phyloP scores from a whole-genome alignment of 2,329 filamentous ascomycete species.

The Phymatotrichopsis omnivora region DNA sequence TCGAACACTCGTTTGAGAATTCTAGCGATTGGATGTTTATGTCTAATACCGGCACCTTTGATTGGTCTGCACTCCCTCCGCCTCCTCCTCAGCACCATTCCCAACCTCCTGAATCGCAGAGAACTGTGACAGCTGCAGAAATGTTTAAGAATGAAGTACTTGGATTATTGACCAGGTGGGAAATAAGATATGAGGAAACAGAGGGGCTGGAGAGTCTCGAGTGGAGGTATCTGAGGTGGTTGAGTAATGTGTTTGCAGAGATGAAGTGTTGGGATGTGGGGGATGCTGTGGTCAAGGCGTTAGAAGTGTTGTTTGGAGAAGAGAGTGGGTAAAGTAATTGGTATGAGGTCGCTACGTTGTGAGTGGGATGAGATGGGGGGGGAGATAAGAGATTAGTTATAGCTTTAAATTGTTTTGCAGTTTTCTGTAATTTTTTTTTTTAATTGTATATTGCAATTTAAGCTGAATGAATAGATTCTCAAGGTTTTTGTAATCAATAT shows the following conservation, averaged over 20 bases:
- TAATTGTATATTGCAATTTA: no score
- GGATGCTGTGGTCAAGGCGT: slow-evolving; percentile 22
- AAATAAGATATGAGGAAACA: slow-evolving; percentile 25
- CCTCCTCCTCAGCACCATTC: neutral
- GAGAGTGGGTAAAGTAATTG: no score
- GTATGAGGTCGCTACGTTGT: no score
- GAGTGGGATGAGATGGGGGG: no score
- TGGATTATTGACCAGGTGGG: slow-evolving; percentile 26
- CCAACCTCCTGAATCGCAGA: slow-evolving; percentile 12
- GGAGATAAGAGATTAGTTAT: no score
- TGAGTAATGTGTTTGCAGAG: slow-evolving; percentile 30
- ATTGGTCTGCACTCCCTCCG: slow-evolving; percentile 1
- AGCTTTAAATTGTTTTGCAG: no score
- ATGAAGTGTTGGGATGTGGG: slow-evolving; percentile 31
- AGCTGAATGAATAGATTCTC: no score
- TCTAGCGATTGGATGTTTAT: slow-evolving; percentile 17
- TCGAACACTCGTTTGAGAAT: slow-evolving; percentile 11
- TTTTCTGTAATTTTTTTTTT: no score
- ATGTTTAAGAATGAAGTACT: slow-evolving; percentile 28
- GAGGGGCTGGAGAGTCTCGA: slow-evolving; percentile 29
- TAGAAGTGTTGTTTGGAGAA: slow-evolving; percentile 20
- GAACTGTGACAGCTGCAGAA: slow-evolving; percentile 22
- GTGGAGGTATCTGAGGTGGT: slow-evolving; percentile 31
- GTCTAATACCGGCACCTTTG: slow-evolving; percentile 14
- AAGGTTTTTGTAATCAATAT: no score